Evolutionary conservation across 208 protist genomes (phyloP), one percentile per base, ranked within the genome.

Genomic region (Trypanosoma avium): DNA sequence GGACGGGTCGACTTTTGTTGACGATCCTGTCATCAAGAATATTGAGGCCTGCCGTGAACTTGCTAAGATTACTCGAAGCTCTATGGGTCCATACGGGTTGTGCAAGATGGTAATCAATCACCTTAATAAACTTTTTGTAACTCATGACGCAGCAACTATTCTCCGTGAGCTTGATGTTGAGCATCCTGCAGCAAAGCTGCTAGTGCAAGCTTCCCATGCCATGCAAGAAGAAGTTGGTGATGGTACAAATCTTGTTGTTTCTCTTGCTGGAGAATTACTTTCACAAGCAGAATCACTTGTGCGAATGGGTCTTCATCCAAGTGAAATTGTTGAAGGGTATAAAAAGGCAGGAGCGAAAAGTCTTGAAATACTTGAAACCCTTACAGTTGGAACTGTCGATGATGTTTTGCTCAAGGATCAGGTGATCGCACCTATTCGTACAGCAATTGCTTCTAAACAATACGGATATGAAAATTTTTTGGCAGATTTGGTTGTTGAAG

Each of bases 71-170:
- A 98, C 96, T 3, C 86, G 96, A 53, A 99, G 98, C 40, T 99
- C 98, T 26, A 79, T 99, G 57, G 99, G 99, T 21, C 99, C 99
- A 13, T 98, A 99, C 69, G 99, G 97, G 10, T 97, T 99, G 73
- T 99, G 98, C 79, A 99, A 99, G 90, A 99, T 99, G 89, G 92
- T 99, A 26, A 97, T 99, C 62, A 99, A 99, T 82, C 97, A 99
- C 67, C 82, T 99, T 1, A 99, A 98, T 65, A 99, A 99, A 86
- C 79, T 99, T 7, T 99, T 99, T 79, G 97, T 99, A 32, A 99
- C 99, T 1, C 98, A 98, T 79, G 98, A 99, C 81, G 97, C 98
- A 13, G 98, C 98, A n/a, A 99, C 98, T 8, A 99, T 99, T 53
- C 80, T 99, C 21, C 91, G 94, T 42, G 99, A 99, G 84, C 75